Base-by-base conservation (phyloP, 202 grass and related monocot genomes). In the Setaria viridis region DNA sequence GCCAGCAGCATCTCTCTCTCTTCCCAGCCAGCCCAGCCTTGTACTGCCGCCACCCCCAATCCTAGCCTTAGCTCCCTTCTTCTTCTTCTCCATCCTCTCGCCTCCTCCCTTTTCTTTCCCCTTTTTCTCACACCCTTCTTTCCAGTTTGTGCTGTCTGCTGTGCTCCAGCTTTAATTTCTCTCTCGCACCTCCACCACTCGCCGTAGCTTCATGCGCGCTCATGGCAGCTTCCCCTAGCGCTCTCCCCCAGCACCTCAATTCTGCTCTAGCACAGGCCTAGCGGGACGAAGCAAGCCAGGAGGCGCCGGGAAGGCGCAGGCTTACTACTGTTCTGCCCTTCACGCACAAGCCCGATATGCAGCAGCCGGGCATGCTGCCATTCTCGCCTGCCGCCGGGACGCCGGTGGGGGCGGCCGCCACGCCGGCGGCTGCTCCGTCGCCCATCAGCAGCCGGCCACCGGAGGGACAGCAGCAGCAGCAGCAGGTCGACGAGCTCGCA, bases 371-470 rank as follows among this genome's bases (percentile, higher is more conserved):
- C 74, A 94, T 92, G 90, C 51, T 82, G 2, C 66, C 88, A 79
- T 91, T 92, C 79, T 85, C 71, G 58, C 29, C 76, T 6, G 48
- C 86, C 41, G 53, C 57, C 74, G 78, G 35, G 67, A 15, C 37
- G 42, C 59, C 17, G 58, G 7, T 30, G 9, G 16, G 9, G 29
- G 60, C 33, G 45, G 60, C 60, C 43, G 39, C 57, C 21, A 5
- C n/a, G 45, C 42, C 87, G 7, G 85, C 82, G 62, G 86, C 89
- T 54, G 88, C 89, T 0, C 84, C 92, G 2, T 97, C 88, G 16
- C 95, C 92, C 49, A 91, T 97, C 76, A 97, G 89, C 71, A 93
- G 90, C 88, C 89, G 87, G 1, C 85, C 90, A 0, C 85, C 93
- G 14, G 82, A 78, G 12, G 39, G 4, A 0, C 72, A 68, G 2